phyloP scores from a whole-genome alignment of 2,329 filamentous ascomycete species.

The Exophiala aquamarina region DNA sequence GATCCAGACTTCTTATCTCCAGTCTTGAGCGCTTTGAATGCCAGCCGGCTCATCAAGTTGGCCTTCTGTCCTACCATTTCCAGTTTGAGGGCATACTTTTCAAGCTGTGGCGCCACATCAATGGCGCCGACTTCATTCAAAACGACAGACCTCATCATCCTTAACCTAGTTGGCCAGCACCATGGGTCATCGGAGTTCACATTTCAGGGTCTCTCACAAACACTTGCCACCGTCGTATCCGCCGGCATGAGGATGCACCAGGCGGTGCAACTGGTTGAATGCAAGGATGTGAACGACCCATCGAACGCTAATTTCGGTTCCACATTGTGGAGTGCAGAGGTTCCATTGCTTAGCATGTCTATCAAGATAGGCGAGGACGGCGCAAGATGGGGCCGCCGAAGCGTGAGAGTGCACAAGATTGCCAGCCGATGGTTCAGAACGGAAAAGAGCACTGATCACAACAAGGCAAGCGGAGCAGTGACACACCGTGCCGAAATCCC shows the following conservation, averaged over 20 bases:
- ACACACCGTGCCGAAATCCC: background rate
- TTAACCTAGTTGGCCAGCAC: conserved; percentile 44
- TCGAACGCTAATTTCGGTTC: conserved; percentile 32
- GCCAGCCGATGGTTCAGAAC: conserved; percentile 64
- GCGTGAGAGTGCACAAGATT: conserved; percentile 58
- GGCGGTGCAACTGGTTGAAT: conserved; percentile 43
- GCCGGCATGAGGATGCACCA: conserved; percentile 32
- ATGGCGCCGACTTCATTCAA: conserved; percentile 30
- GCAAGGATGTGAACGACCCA: conserved; percentile 33
- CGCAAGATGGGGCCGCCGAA: conserved; percentile 58
- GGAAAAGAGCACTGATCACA: conserved; percentile 28
- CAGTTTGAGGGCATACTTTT: conserved; percentile 74
- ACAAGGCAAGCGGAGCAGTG: conserved; percentile 13
- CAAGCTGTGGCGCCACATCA: conserved; percentile 50
- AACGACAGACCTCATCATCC: conserved; percentile 37
- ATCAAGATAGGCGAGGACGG: conserved; percentile 49
- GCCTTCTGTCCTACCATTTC: conserved; percentile 74
- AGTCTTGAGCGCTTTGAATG: conserved; percentile 68
- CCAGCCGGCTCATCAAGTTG: conserved; percentile 67
- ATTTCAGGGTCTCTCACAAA: conserved; percentile 48
- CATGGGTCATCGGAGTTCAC: conserved; percentile 46
- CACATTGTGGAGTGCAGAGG: conserved; percentile 48
- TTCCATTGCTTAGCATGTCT: conserved; percentile 64
- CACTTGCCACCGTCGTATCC: conserved; percentile 42
- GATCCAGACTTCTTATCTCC: conserved; percentile 53